Evolutionary conservation across 345 rosid species (phyloP), one percentile per base, ranked within the genome.

Genomic region (Aurinia saxatilis): DNA sequence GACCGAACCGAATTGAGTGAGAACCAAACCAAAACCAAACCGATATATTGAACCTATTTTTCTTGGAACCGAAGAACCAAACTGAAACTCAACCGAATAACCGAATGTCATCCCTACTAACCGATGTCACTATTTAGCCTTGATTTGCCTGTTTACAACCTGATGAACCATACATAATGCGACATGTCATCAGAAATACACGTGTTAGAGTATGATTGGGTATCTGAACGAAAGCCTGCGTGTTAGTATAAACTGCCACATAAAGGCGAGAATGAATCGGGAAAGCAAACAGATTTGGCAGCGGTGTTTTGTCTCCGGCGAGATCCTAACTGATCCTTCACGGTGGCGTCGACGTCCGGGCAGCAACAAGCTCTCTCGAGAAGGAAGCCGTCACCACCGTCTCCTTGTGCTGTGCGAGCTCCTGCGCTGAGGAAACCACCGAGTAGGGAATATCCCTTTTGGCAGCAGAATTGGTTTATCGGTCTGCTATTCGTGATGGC

Each of bases 261-360:
- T n/a, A 11, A 41, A 37, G 9, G 37, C 17, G 39, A 51, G 36
- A 46, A n/a, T 48, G 35, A 8, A 29, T 29, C 36, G 36, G 19
- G 16, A 48, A n/a, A 48, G 30, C 2, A 2, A 40, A 7, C 5
- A 14, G 42, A 27, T 31, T 47, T n/a, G n/a, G n/a, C n/a, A n/a
- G n/a, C n/a, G n/a, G n/a, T n/a, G n/a, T n/a, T n/a, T n/a, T 29
- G 44, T 48, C 67, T 67, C 66, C 61, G 63, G 72, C 56, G 60
- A 55, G 69, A 74, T 65, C 70, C 63, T 59, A 52, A 11, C 39
- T 14, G 57, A 23, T 60, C 35, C 15, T 60, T 75, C 80, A 88
- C 84, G 82, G 96, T 91, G 98, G 98, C 98, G 83, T 66, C 98
- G 74, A 58, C 98, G 46, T 65, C 96, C n/a, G 95, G 79, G 49